Conservation (phyloP, 306 rosid species). For the Pyrus betulifolia region DNA sequence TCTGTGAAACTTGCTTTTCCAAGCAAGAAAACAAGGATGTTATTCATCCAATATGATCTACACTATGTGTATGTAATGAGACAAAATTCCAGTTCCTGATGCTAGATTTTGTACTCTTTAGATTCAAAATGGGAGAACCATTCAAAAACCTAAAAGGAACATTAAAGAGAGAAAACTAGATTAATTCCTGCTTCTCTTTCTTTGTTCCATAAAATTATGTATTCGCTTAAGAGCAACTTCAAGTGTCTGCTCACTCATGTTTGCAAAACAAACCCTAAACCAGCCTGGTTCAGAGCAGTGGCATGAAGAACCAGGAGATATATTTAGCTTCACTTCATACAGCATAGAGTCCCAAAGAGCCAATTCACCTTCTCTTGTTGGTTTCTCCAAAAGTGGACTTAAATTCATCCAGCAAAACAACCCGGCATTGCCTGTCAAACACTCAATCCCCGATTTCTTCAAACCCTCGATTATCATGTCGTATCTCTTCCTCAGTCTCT, state of each 20-base stretch:
- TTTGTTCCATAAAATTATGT: constrained; percentile 39
- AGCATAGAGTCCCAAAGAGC: constrained; percentile 52
- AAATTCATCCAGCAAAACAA: constrained; percentile 93
- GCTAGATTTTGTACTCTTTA: constrained; percentile 16
- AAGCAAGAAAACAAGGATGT: constrained; percentile 62
- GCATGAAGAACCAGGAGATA: constrained; percentile 90
- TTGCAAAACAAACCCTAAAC: constrained; percentile 95
- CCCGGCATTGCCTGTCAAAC: constrained; percentile 86
- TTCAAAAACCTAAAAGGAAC: constrained; percentile 18
- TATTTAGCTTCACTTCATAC: constrained; percentile 58
- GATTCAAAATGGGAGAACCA: constrained; percentile 48
- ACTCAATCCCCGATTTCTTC: constrained; percentile 56
- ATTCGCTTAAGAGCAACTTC: constrained; percentile 68
- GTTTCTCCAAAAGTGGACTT: constrained; percentile 47
- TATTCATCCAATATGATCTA: constrained; percentile 15
- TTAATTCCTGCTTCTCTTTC: neutral
- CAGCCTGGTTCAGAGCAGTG: constrained; percentile 89
- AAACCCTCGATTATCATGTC: constrained; percentile 66
- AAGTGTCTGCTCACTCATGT: constrained; percentile 66
- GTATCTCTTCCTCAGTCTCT: constrained; percentile 59
- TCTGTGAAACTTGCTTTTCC: constrained; percentile 43
- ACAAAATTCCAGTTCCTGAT: neutral
- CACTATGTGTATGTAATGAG: neutral
- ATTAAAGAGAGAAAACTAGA: neutral
- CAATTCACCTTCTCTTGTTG: constrained; percentile 62